Evolutionary conservation across 306 rosid genomes (phyloP).

Genomic region (Lupinus albus): DNA sequence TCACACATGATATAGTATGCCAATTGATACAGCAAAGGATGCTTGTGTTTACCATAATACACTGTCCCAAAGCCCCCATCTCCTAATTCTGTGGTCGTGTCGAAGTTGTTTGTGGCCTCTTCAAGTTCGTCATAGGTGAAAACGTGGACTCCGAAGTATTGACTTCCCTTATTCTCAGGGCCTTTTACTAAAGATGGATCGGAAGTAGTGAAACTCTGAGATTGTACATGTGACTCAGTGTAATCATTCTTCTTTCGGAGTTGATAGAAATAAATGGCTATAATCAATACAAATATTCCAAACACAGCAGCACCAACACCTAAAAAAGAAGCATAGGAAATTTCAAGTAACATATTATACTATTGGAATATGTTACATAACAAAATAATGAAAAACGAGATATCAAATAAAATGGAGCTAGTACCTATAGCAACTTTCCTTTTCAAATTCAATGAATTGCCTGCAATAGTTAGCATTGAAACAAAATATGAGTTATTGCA

Average conservation of each 20-base stretch:
- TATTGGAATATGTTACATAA: not conserved
- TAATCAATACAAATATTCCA: not conserved
- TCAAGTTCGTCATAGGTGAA: constrained; percentile 68
- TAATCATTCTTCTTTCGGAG: constrained; percentile 41
- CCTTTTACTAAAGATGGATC: constrained; percentile 40
- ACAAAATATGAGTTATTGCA: constrained; percentile 4
- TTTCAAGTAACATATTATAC: constrained; percentile 5
- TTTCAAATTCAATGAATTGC: accelerated
- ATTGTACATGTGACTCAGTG: constrained; percentile 35
- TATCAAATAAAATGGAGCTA: constrained; percentile 7
- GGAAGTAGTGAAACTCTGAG: constrained; percentile 48
- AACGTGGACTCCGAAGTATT: constrained; percentile 50
- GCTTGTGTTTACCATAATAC: constrained; percentile 58
- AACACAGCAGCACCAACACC: constrained; percentile 24
- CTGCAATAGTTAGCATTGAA: constrained; percentile 47
- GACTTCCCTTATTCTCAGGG: constrained; percentile 59
- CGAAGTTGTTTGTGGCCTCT: constrained; percentile 70
- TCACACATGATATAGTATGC: too few species aligned
- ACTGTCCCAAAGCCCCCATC: constrained; percentile 93
- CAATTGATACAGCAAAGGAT: not conserved
- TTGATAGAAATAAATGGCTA: not conserved
- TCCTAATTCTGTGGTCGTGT: constrained; percentile 66
- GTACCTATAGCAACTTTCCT: constrained; percentile 50
- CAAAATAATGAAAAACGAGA: not conserved
- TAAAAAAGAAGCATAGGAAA: constrained; percentile 31